phyloP scores from a whole-genome alignment of 805 yeast species.

The Ogataea dorogensis region DNA sequence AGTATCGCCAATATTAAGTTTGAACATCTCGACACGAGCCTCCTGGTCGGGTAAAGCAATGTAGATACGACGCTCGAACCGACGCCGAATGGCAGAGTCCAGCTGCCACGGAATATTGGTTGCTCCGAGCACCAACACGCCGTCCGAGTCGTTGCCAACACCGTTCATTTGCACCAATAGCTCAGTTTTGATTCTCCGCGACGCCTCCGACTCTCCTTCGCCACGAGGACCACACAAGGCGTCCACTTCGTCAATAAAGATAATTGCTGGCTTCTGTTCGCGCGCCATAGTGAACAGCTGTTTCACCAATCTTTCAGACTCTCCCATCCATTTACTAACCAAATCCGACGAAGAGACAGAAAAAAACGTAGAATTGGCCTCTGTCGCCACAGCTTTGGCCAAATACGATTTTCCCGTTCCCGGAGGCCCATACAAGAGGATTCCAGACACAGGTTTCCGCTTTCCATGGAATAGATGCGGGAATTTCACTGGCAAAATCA shows the following conservation, averaged over 20 bases:
- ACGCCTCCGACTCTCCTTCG: conserved; percentile 96
- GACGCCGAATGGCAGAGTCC: conserved; percentile 94
- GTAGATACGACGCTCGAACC: conserved; percentile 93
- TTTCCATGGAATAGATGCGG: conserved; percentile 95
- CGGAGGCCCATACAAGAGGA: conserved; percentile 86
- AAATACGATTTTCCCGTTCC: conserved; percentile 97
- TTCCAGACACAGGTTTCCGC: conserved; percentile 90
- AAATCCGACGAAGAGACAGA: conserved; percentile 94
- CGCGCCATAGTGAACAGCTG: conserved; percentile 95
- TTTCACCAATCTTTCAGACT: conserved; percentile 91
- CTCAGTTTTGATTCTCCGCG: conserved; percentile 94
- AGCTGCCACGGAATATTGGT: conserved; percentile 99
- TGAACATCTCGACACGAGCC: conserved; percentile 91
- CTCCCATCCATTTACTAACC: conserved; percentile 99
- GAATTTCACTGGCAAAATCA: conserved; percentile 90
- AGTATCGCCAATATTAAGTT: conserved; percentile 85
- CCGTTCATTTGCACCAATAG: conserved; percentile 98
- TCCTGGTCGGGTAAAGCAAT: conserved; percentile 93
- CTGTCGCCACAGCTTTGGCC: conserved; percentile 98
- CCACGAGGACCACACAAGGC: conserved; percentile 98
- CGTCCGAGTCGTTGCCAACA: conserved; percentile 91
- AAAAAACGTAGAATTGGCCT: conserved; percentile 94
- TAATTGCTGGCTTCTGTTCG: conserved; percentile 92
- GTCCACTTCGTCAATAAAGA: conserved; percentile 97
- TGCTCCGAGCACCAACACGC: conserved; percentile 94